These are phyloP conservation scores for Podaxis sp. DNA, from an alignment of 768 basidiomycete genomes.

Conservation along the genomic window DNA sequence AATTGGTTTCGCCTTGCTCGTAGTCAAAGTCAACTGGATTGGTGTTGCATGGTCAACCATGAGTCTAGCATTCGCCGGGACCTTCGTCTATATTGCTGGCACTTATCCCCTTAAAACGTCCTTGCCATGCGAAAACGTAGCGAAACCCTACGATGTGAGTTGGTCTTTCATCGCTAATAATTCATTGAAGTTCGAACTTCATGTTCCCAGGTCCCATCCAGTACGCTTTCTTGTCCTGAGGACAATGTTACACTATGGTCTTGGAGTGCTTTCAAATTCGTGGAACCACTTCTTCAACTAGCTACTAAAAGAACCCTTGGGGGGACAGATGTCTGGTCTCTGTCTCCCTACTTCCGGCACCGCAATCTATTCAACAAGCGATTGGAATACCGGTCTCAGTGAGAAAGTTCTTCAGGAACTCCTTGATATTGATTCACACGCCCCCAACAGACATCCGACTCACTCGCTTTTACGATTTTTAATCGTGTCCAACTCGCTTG, in stretches of 20 bases:
- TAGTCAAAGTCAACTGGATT: slow-evolving; percentile 15
- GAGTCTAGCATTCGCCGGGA: slow-evolving; percentile 30
- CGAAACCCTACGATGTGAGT: slow-evolving; percentile 46
- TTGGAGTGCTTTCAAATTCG: slow-evolving; percentile 65
- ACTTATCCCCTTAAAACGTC: slow-evolving; percentile 51
- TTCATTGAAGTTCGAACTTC: background rate
- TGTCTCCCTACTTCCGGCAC: slow-evolving; percentile 69
- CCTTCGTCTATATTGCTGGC: slow-evolving; percentile 53
- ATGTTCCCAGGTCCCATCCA: slow-evolving; percentile 46
- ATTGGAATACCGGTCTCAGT: slow-evolving; percentile 49
- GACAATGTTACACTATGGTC: slow-evolving; percentile 64
- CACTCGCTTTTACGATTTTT: slow-evolving; percentile 64
- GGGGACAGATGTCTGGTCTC: slow-evolving; percentile 56
- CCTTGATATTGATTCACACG: background rate
- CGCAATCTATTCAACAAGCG: slow-evolving; percentile 67
- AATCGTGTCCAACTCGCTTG: slow-evolving; percentile 65
- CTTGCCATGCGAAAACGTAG: slow-evolving; percentile 49
- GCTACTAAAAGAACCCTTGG: slow-evolving; percentile 50
- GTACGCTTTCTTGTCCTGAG: slow-evolving; percentile 55
- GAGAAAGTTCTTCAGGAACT: slow-evolving; percentile 13
- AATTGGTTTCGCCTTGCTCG: slow-evolving; percentile 31
- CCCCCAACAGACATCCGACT: slow-evolving; percentile 43
- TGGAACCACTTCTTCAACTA: slow-evolving; percentile 59
- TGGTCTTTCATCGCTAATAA: slow-evolving; percentile 6
- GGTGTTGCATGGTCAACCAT: slow-evolving; percentile 23